Percentiles rank a stretch among this genome's conserved stretches.
These are phyloP conservation scores for Prunella vulgaris DNA, from an alignment of 257 asterid genomes.

Conservation along the genomic window DNA sequence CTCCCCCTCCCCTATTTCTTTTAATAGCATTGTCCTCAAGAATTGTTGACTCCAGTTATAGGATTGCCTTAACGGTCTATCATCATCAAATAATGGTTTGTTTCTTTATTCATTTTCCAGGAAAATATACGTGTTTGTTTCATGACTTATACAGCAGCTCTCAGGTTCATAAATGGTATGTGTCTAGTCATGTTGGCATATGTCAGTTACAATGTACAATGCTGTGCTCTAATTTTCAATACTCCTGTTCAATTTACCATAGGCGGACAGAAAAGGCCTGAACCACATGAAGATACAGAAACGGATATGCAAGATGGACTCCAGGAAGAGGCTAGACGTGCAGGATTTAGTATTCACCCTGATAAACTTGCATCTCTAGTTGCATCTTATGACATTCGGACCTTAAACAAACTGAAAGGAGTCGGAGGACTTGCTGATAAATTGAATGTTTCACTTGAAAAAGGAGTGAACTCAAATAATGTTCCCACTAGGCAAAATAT, in stretches of 20 bases:
- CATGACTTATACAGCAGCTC: constrained; percentile 75
- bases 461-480: constrained; percentile 69
- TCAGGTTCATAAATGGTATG: constrained; percentile 76
- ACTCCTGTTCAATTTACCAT: constrained; percentile 27
- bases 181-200: constrained; percentile 18
- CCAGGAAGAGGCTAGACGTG: constrained; percentile 63
- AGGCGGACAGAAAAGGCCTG: constrained; percentile 34
- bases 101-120: constrained; percentile 38
- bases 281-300: constrained; percentile 33
- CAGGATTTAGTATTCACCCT: constrained; percentile 76
- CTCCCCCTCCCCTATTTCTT: neutral
- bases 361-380: constrained; percentile 83
- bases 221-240: neutral
- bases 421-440: constrained; percentile 70
- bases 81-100: constrained; percentile 18
- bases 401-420: constrained; percentile 62
- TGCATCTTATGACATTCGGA: constrained; percentile 71
- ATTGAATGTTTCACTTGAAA: constrained; percentile 56
- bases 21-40: neutral
- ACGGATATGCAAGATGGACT: constrained; percentile 46
- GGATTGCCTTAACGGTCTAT: neutral
- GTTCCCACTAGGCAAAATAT: constrained; percentile 54
- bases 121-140: constrained; percentile 70
- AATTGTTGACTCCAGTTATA: neutral
- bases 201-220: constrained; percentile 1